A percentile compares a stretch with the other conserved stretches of the same genome.
phyloP scores from a whole-genome alignment of 2,329 filamentous ascomycete species.

The Monosporascus cannonballus region DNA sequence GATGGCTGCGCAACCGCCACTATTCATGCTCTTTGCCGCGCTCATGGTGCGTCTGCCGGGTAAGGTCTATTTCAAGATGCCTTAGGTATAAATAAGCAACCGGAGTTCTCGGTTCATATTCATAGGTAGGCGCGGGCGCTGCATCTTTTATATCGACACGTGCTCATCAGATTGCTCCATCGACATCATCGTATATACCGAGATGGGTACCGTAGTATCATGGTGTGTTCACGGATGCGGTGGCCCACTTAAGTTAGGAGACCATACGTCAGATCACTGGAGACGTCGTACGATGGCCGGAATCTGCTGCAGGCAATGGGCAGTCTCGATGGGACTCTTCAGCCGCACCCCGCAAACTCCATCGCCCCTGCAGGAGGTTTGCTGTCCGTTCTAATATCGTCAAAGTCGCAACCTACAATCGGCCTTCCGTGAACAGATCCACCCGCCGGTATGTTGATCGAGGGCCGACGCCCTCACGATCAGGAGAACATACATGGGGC shows the following conservation, averaged over 20 bases:
- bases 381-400: no score
- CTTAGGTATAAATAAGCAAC: no score
- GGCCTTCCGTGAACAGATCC: no score
- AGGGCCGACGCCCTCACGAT: no score
- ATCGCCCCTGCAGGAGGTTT: not conserved
- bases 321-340: not conserved
- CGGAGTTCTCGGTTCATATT: no score
- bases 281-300: not conserved
- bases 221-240: not conserved
- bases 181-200: no score
- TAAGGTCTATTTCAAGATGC: not conserved
- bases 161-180: not conserved
- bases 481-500: no score
- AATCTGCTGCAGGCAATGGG: not conserved
- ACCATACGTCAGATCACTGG: not conserved
- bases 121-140: no score
- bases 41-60: not conserved
- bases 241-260: not conserved
- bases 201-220: no score
- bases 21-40: not conserved
- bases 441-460: no score
- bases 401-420: no score
- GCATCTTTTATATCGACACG: not conserved
- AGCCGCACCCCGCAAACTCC: not conserved
- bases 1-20: conserved; percentile 32